These are phyloP conservation scores for Aspergillus haitiensis DNA, from an alignment of 495 filamentous ascomycete genomes.

Conservation along the genomic window DNA sequence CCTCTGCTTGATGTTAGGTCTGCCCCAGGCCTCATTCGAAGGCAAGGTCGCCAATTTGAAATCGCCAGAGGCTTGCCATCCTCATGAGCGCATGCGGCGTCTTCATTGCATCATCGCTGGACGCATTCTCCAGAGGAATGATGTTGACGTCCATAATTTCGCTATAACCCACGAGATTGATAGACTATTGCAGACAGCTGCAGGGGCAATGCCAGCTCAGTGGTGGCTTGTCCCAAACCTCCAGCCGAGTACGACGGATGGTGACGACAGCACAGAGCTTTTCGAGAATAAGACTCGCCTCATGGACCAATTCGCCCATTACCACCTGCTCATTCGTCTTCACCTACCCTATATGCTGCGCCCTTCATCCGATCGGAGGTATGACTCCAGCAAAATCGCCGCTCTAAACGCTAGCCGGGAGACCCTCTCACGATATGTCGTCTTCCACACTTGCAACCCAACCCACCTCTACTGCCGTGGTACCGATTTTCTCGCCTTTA, in stretches of 20 bases:
- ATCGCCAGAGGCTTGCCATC: conserved; percentile 16
- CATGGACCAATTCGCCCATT: conserved; percentile 41
- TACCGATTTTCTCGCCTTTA: conserved; percentile 52
- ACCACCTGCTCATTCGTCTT: conserved; percentile 37
- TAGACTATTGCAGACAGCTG: conserved; percentile 42
- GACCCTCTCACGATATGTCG: conserved; percentile 45
- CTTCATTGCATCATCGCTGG: conserved; percentile 31
- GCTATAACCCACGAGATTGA: conserved; percentile 42
- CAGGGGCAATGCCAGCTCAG: conserved; percentile 33
- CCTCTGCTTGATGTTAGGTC: conserved; percentile 49
- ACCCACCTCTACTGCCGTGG: conserved; percentile 47
- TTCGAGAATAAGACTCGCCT: conserved; percentile 20
- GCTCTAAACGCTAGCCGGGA: conserved; percentile 49
- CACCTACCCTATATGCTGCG: conserved; percentile 37
- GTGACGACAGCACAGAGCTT: background rate
- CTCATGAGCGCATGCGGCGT: conserved; percentile 29
- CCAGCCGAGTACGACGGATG: background rate
- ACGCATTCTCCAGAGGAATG: conserved; percentile 48
- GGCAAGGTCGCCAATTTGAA: conserved; percentile 23
- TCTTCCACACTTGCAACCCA: conserved; percentile 35
- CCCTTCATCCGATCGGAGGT: conserved; percentile 15
- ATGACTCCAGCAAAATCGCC: conserved; percentile 37
- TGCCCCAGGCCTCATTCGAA: conserved; percentile 43
- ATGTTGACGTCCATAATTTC: conserved; percentile 21
- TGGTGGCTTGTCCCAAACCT: conserved; percentile 39